These are phyloP conservation scores for Elaeagnus macrophylla DNA, from an alignment of 306 rosid genomes.

Conservation along the genomic window DNA sequence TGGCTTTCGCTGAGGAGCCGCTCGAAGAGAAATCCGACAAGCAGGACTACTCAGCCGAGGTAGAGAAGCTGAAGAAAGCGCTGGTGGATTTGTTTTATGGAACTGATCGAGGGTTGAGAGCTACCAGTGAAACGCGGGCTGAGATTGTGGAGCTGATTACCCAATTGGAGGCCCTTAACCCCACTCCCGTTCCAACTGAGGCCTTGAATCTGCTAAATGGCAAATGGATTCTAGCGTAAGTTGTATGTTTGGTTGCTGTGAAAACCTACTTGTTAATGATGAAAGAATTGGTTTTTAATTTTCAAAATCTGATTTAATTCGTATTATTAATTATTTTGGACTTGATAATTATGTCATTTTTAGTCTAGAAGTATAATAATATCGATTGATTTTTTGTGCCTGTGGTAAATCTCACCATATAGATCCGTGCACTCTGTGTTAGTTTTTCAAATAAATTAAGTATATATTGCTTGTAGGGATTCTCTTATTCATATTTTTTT, in stretches of 20 bases:
- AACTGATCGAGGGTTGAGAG: conserved; percentile 72
- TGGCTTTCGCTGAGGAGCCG: conserved; percentile 24
- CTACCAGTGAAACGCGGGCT: conserved; percentile 70
- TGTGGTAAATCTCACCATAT: no score
- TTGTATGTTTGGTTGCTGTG: not conserved
- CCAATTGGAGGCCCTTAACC: conserved; percentile 75
- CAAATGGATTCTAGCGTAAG: conserved; percentile 91
- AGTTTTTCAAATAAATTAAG: no score
- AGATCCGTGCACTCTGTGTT: no score
- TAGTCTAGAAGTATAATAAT: no score
- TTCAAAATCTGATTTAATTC: no score
- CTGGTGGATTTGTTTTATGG: conserved; percentile 73
- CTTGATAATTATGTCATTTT: no score
- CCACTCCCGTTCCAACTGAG: conserved; percentile 81
- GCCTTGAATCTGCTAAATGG: conserved; percentile 77
- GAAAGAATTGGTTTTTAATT: not conserved
- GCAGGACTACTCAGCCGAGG: conserved; percentile 33
- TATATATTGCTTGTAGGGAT: no score
- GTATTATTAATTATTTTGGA: no score
- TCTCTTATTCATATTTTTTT: no score
- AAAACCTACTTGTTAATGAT: not conserved
- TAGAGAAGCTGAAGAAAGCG: conserved; percentile 50
- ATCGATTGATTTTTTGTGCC: no score
- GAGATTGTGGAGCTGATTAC: conserved; percentile 86
- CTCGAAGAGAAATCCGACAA: not conserved